Percentiles rank a stretch among this genome's conserved stretches.
Conservation (phyloP, 2,329 filamentous ascomycete species). For the Xylariaceae sp. region DNA sequence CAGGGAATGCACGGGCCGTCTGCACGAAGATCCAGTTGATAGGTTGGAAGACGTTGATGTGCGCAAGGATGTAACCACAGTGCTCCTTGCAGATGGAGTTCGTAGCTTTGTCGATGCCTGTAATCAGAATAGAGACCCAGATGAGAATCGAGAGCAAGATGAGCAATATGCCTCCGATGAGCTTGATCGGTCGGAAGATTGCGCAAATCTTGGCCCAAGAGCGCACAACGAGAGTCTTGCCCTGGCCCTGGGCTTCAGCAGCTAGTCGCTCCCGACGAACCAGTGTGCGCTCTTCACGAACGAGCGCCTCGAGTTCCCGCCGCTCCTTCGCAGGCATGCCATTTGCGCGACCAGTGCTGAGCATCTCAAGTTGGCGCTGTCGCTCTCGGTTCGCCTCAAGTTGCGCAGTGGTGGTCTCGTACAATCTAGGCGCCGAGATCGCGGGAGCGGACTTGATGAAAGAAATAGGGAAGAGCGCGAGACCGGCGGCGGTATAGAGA, state of each 20-base stretch:
- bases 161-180: slow-evolving; percentile 75
- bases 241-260: slow-evolving; percentile 72
- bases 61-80: slow-evolving; percentile 87
- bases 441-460: slow-evolving; percentile 89
- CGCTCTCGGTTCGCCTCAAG: slow-evolving; percentile 85
- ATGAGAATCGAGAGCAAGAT: slow-evolving; percentile 69
- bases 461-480: slow-evolving; percentile 82
- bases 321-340: slow-evolving; percentile 79
- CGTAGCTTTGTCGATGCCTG: slow-evolving; percentile 90
- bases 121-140: slow-evolving; percentile 91
- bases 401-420: slow-evolving; percentile 70
- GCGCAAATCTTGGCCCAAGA: slow-evolving; percentile 76
- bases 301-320: slow-evolving; percentile 78
- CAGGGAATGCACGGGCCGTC: slow-evolving; percentile 76
- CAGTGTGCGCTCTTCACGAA: slow-evolving; percentile 86
- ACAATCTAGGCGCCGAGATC: slow-evolving; percentile 74
- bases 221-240: slow-evolving; percentile 66
- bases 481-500: slow-evolving; percentile 80
- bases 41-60: slow-evolving; percentile 88
- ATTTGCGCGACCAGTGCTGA: slow-evolving; percentile 68
- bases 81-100: slow-evolving; percentile 87
- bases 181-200: slow-evolving; percentile 80
- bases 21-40: slow-evolving; percentile 85
- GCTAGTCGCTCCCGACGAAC: slow-evolving; percentile 84
- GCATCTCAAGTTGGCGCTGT: slow-evolving; percentile 83